Evolutionary conservation across 1,139 yeast genomes (phyloP).

Genomic region (Debaryomycetaceae sp.): DNA sequence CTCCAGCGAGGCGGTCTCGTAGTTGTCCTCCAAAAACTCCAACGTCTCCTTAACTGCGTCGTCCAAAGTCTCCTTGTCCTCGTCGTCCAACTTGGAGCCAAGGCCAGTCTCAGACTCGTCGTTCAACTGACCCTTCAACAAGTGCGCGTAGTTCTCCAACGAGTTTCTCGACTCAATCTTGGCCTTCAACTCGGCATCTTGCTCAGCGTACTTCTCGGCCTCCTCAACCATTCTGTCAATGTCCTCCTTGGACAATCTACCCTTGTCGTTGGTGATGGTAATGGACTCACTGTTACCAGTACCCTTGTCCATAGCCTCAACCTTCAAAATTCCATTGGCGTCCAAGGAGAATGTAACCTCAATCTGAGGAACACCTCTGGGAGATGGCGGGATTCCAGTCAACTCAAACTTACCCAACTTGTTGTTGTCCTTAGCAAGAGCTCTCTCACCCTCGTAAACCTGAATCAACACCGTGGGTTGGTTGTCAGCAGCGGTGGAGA

Average conservation of each 20-base stretch:
- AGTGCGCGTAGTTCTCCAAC: constrained; percentile 44
- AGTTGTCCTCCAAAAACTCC: constrained; percentile 88
- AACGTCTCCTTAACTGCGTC: constrained; percentile 87
- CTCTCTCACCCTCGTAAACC: constrained; percentile 48
- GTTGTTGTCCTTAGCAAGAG: constrained; percentile 43
- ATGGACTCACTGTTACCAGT: constrained; percentile 80
- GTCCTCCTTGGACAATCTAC: constrained; percentile 89
- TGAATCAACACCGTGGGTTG: constrained; percentile 46
- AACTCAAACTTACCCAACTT: constrained; percentile 44
- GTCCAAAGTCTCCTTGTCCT: constrained; percentile 83
- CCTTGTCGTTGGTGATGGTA: constrained; percentile 95
- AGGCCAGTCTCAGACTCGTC: constrained; percentile 61
- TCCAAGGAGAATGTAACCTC: constrained; percentile 45
- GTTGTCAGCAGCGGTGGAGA: constrained; percentile 46
- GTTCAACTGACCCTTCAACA: constrained; percentile 51
- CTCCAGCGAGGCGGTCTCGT: constrained; percentile 81
- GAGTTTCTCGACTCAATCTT: constrained; percentile 66
- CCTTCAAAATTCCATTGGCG: constrained; percentile 47
- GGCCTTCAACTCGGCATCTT: constrained; percentile 76
- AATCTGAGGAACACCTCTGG: constrained; percentile 48
- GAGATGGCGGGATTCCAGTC: constrained; percentile 46
- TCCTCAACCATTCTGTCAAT: constrained; percentile 94
- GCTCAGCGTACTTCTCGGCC: constrained; percentile 86
- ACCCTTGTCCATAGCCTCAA: constrained; percentile 44
- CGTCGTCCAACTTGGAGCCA: constrained; percentile 78